Base-by-base conservation (phyloP, 2,329 filamentous ascomycete genomes). In the Nemania abortiva region DNA sequence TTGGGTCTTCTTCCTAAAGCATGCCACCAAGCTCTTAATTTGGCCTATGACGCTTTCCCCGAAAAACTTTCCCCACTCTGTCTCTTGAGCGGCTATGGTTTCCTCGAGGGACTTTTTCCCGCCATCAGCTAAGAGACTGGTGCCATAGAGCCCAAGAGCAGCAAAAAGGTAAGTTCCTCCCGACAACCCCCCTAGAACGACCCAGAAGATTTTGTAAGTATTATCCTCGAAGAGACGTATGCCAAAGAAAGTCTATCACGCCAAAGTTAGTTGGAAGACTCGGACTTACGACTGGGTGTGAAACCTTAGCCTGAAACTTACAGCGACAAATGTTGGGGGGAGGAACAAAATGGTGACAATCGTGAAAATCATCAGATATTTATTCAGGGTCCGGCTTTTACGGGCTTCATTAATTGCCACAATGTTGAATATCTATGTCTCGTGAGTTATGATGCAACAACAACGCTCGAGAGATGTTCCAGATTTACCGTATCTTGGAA, bases 271-370 rank as follows among this genome's bases (percentile, higher is more conserved):
- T 34, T 34, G 10, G 37, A 11, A 10, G 37, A 42, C 3, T 15
- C 13, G 3, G 37, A 11, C 6, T 42, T 42, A 11, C 6, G 37
- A 10, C 6, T 15, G 7, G 37, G 37, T 11, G n/a, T n/a, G n/a
- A n/a, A n/a, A 34, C 31, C 31, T n/a, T n/a, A n/a, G n/a, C 13
- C 22, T 37, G 27, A 3, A 45, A 58, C 53, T 50, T 59, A 63
- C 59, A n/a, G 60, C 53, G 22, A 67, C 45, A 47, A 63, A 63
- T 7, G 42, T 52, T 34, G 65, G 59, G 2, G 52, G 53, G 42
- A 58, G 53, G 53, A 57, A 67, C 18, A 66, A 45, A 50, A 63
- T 67, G 1, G 59, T 63, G 50, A 63, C 50, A 24, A 67, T 52
- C n/a, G 65, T 63, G 42, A 67, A 67, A 31, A 63, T 53, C 15